phyloP scores from a whole-genome alignment of 2,329 filamentous ascomycete species.

The Cordyceps farinosa region DNA sequence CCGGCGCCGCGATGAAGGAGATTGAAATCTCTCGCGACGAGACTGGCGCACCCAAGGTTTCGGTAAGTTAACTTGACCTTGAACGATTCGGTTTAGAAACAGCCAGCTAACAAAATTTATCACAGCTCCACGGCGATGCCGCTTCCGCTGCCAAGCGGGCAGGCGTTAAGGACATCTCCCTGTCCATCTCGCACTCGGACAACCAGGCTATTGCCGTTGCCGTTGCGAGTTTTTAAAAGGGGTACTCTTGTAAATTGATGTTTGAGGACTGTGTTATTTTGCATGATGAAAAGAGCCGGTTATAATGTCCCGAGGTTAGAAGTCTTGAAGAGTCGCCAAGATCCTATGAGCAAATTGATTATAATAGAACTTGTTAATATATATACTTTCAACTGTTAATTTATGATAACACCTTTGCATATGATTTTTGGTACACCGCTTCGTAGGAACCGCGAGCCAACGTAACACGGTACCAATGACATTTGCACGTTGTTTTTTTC shows the following conservation, averaged over 20 bases:
- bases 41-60: slow-evolving; percentile 77
- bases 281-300: slow-evolving; percentile 5
- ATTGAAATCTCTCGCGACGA: slow-evolving; percentile 87
- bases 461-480: not conserved
- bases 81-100: not conserved
- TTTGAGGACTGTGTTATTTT: slow-evolving; percentile 7
- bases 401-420: not conserved
- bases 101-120: slow-evolving; percentile 35
- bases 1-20: slow-evolving; percentile 84
- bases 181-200: slow-evolving; percentile 96
- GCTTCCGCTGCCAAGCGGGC: slow-evolving; percentile 78
- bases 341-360: slow-evolving; percentile 13
- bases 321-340: not conserved
- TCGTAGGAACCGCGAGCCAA: not conserved
- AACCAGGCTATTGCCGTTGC: slow-evolving; percentile 92
- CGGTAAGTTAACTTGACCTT: slow-evolving; percentile 55
- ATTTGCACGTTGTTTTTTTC: not conserved
- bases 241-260: slow-evolving; percentile 9
- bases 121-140: slow-evolving; percentile 80
- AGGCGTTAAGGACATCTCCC: slow-evolving; percentile 81
- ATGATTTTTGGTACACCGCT: not conserved
- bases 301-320: slow-evolving; percentile 5
- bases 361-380: slow-evolving; percentile 18
- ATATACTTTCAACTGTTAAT: slow-evolving; percentile 6
- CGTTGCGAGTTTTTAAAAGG: slow-evolving; percentile 68